Evolutionary conservation across 768 basidiomycete species (phyloP), one percentile per base, ranked within the genome.

Genomic region (Melanogaster broomeanus): DNA sequence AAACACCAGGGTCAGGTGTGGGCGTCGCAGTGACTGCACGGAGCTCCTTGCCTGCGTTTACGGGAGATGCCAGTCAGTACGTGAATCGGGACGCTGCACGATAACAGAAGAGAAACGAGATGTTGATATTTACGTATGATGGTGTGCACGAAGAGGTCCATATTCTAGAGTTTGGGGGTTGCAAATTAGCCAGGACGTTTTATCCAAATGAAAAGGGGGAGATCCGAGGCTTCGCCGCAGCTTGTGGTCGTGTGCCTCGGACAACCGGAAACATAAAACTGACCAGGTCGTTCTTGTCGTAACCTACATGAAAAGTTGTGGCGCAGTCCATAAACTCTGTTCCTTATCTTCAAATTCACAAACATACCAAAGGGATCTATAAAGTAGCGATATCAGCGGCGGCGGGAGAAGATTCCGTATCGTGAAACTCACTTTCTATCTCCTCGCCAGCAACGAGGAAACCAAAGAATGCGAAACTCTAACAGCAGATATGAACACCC

Each of bases 371-470:
- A 78, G n/a, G 77, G 77, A 66, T 79, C 75, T 79, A 52, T 33
- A 33, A 30, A 19, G 28, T n/a, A 18, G 15, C 5, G 4, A 24
- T n/a, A 51, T 44, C 24, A 46, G 46, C 38, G 40, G n/a, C n/a
- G n/a, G 19, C 13, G 18, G 27, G 30, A 33, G 13, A 10, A 46
- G 15, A 38, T n/a, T 19, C 3, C 3, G 27, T 35, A 50, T 24
- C 12, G 3, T 31, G 24, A 28, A 22, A 71, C 82, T 59, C 53
- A 86, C 85, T 85, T 67, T 87, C 85, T 49, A 88, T 87, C 67
- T 87, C 86, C 66, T 87, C 85, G 39, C 85, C 85, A 25, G 85
- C 84, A 42, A 83, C 84, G 52, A 88, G 65, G 71, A 87, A 88
- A 8, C 86, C 86, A 62, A 86, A 87, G 74, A 85, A 88, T 50